Conservation (phyloP, 805 yeast genomes). For the Brettanomyces anomalus region DNA sequence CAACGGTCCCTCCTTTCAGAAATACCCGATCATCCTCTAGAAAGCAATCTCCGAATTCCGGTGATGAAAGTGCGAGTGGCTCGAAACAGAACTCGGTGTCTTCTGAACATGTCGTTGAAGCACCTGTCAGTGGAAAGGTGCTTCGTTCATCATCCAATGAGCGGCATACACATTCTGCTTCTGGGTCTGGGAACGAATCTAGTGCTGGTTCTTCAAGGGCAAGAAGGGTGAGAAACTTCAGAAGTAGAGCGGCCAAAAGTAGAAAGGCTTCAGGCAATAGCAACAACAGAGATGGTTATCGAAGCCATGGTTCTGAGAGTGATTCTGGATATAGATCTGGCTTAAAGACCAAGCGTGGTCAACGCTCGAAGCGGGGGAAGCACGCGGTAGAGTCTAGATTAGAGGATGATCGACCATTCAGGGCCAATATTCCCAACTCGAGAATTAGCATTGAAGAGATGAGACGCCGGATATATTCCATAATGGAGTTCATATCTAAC, state of each 20-base stretch:
- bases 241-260: neutral
- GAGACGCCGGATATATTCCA: slow-evolving; percentile 82
- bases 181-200: neutral
- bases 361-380: neutral
- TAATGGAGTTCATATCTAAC: slow-evolving; percentile 81
- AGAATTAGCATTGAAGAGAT: slow-evolving; percentile 72
- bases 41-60: neutral
- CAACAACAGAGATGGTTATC: slow-evolving; percentile 12
- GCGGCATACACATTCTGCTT: neutral
- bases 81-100: neutral
- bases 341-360: slow-evolving; percentile 1
- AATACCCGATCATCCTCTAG: slow-evolving; percentile 9
- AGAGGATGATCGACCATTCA: slow-evolving; percentile 56
- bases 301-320: slow-evolving; percentile 3
- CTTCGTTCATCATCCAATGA: neutral
- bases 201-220: neutral
- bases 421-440: slow-evolving; percentile 75
- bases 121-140: too few species aligned
- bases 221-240: neutral
- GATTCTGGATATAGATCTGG: slow-evolving; percentile 4
- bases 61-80: neutral
- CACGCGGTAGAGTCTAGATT: slow-evolving; percentile 31
- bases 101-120: neutral
- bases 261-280: neutral
- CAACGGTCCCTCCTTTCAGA: slow-evolving; percentile 18